Evolutionary conservation across 495 filamentous ascomycete genomes (phyloP).

Genomic region (Niebla homalea): DNA sequence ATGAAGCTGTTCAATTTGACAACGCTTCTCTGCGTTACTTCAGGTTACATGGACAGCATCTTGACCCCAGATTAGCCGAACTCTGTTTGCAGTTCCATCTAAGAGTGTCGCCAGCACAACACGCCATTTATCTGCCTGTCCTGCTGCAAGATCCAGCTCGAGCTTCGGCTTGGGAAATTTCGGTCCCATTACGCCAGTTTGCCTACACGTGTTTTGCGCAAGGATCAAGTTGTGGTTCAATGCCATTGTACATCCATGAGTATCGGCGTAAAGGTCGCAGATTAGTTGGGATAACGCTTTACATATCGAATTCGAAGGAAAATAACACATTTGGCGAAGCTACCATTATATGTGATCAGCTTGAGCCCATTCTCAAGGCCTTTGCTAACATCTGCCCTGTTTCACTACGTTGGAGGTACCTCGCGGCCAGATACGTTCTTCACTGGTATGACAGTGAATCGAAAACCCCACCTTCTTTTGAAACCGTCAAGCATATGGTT

Average conservation of each 20-base stretch:
- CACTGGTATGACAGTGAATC: background rate
- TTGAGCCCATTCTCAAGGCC: background rate
- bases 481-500: background rate
- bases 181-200: conserved; percentile 36
- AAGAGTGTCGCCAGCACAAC: conserved; percentile 8
- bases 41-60: background rate
- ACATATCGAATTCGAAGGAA: background rate
- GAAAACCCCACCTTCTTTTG: conserved; percentile 1
- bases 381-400: background rate
- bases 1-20: background rate
- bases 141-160: conserved; percentile 44
- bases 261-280: conserved; percentile 30
- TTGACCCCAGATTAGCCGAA: conserved; percentile 41
- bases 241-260: conserved; percentile 25
- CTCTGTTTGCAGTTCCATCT: conserved; percentile 25
- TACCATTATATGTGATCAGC: no score
- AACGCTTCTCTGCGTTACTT: background rate
- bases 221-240: conserved; percentile 10
- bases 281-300: background rate
- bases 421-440: conserved; percentile 4
- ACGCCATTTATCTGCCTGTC: conserved; percentile 44
- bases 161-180: conserved; percentile 51
- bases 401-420: background rate
- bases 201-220: conserved; percentile 43
- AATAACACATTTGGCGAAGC: no score